Evolutionary conservation across 306 rosid genomes (phyloP).

Genomic region (Inga laurina): DNA sequence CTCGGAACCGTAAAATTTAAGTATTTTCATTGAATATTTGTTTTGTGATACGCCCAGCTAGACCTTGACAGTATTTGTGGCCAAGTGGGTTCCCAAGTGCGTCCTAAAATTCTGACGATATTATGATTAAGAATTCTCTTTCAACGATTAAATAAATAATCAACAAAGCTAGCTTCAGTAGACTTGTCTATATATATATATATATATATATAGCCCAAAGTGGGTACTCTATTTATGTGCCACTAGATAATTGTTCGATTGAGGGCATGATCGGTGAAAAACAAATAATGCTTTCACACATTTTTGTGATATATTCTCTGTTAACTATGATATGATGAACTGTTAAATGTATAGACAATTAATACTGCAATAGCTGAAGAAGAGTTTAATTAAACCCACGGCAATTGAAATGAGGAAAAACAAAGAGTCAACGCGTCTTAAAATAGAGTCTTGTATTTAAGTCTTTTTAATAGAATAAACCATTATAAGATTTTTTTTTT

Average conservation of each 20-base stretch:
- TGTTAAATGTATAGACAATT: background rate
- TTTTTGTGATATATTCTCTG: background rate
- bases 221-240: background rate
- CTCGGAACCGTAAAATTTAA: background rate
- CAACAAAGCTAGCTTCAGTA: background rate
- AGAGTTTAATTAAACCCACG: too few species aligned
- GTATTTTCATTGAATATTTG: too few species aligned
- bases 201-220: too few species aligned
- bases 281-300: background rate
- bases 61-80: background rate
- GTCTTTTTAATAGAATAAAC: background rate
- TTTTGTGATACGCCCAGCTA: too few species aligned
- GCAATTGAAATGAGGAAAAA: too few species aligned
- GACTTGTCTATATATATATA: background rate
- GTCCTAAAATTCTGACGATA: background rate
- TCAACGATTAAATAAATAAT: background rate
- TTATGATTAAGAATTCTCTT: background rate
- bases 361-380: background rate
- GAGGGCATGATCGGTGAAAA: background rate
- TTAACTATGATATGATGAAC: background rate
- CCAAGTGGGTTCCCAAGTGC: conserved; percentile 4
- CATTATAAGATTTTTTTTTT: background rate
- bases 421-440: background rate
- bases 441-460: background rate
- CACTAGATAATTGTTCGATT: background rate